Evolutionary conservation across 2,329 filamentous ascomycete species (phyloP), one percentile per base, ranked within the genome.

Genomic region (Hirsutella rhossiliensis): DNA sequence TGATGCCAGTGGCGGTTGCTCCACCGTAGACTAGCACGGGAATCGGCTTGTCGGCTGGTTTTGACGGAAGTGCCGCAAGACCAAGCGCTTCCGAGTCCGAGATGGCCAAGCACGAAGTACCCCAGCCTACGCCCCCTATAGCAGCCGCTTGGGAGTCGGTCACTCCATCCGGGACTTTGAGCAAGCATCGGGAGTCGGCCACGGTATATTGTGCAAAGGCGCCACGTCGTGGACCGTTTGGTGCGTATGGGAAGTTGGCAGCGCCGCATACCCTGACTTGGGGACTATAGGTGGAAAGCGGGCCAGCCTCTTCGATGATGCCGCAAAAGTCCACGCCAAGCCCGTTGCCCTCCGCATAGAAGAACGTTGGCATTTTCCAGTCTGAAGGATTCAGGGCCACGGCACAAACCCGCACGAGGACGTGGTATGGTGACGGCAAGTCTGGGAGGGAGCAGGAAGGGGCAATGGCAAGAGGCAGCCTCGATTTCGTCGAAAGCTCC

Each of bases 21-120:
- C 49, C 59, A 5, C 58, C 59, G 18, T 58, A 60, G 2, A 61
- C 52, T 3, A 61, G 40, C 3, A 61, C 54, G 1, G 55, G 52
- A 9, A 40, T 28, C 15, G 19, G 27, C 5, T n/a, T 38, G n/a
- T 38, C 30, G 6, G 38, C 43, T 3, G 48, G 48, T 20, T 12
- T 19, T 1, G 46, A 50, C 5, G 48, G 48, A 12, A 30, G 28
- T 12, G 44, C 48, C 3, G 40, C n/a, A 13, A 50, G 43, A 17
- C 18, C 29, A 19, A 56, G 40, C 13, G 44, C 40, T 5, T 30
- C 23, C 11, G 29, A 4, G 17, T 18, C 40, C 2, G 15, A 3
- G 8, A 41, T 19, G 28, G 17, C 28, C 1, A 23, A 15, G 27
- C 2, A 1, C n/a, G 12, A 5, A 4, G 40, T 32, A 7, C 5